Base-by-base conservation (phyloP, 805 yeast genomes). In the Candida lessepsii region DNA sequence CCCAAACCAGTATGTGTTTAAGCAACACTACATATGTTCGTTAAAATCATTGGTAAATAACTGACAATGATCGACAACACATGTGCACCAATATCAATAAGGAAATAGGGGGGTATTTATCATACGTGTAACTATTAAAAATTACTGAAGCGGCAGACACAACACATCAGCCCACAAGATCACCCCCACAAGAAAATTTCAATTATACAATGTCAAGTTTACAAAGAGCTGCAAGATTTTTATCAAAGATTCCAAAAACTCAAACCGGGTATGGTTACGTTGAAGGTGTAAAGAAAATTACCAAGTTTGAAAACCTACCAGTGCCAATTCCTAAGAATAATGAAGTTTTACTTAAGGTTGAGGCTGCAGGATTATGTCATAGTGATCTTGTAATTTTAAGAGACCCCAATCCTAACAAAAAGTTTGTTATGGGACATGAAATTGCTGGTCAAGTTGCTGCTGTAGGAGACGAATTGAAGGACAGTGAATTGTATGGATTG, bases 351-450 rank as follows among this genome's bases (percentile, higher is more conserved):
- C 48, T 69, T 21, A 64, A 67, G 43, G 49, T 69, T n/a, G 70
- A 68, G 44, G 71, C 70, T 1, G 70, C 67, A 2, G 73, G 73
- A 6, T 53, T 72, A 39, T 72, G 77, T 45, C 62, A 59, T 40
- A 63, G 71, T 25, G 77, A 72, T 46, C 56, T 67, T 14, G 73
- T 69, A 44, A 54, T 69, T 15, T 54, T 68, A 19, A 47, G 44
- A 10, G 38, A 40, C 8, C 66, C 68, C 1, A 39, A 39, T n/a
- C 4, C 19, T 14, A 32, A 20, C 21, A 52, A 55, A 9, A 45
- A 49, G 29, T 65, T 68, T 47, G 63, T 69, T 9, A 67, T 69
- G 73, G 74, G 74, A 29, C 74, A 69, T 48, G 74, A 69, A 45
- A 63, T 69, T 18, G 69, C 73, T 1, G 74, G 74, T 1, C 56